Conservation (phyloP, 495 filamentous ascomycete genomes). For the Tetracladium setigerum region DNA sequence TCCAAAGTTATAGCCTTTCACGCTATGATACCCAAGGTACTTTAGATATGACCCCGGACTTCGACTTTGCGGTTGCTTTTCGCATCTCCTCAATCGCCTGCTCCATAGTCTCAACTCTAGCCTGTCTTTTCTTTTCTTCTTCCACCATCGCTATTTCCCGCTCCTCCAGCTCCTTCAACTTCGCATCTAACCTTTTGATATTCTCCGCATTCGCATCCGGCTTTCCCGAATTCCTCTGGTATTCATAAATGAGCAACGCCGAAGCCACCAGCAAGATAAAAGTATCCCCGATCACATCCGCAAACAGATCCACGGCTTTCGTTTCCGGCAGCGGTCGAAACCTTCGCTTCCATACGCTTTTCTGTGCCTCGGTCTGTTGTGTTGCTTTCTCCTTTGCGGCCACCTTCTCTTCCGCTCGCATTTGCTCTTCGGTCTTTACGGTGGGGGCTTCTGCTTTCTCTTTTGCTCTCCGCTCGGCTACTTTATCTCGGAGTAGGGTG, state of each 20-base stretch:
- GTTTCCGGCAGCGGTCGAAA: conserved; percentile 75
- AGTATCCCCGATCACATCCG: conserved; percentile 85
- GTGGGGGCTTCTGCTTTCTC: conserved; percentile 68
- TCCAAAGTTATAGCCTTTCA: neutral
- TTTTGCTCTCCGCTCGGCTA: conserved; percentile 47
- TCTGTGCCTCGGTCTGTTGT: conserved; percentile 27
- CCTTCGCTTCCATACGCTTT: conserved; percentile 42
- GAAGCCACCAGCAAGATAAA: conserved; percentile 84
- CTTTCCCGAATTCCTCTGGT: conserved; percentile 65
- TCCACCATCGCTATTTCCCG: conserved; percentile 60
- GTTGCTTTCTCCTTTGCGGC: conserved; percentile 39
- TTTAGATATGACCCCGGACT: conserved; percentile 2
- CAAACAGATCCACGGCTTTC: conserved; percentile 93
- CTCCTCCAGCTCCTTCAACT: conserved; percentile 45
- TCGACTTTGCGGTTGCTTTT: conserved; percentile 41
- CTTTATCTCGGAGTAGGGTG: conserved; percentile 72
- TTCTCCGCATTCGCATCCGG: conserved; percentile 55
- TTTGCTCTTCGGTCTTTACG: conserved; percentile 70
- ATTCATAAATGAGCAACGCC: conserved; percentile 75
- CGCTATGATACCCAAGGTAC: neutral
- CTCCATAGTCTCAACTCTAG: conserved; percentile 57
- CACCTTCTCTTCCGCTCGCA: conserved; percentile 46
- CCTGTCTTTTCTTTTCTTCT: conserved; percentile 47
- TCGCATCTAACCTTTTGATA: conserved; percentile 64
- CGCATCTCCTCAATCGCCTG: conserved; percentile 57